phyloP scores from a whole-genome alignment of 2,329 filamentous ascomycete species.

The Didymella segeticola region DNA sequence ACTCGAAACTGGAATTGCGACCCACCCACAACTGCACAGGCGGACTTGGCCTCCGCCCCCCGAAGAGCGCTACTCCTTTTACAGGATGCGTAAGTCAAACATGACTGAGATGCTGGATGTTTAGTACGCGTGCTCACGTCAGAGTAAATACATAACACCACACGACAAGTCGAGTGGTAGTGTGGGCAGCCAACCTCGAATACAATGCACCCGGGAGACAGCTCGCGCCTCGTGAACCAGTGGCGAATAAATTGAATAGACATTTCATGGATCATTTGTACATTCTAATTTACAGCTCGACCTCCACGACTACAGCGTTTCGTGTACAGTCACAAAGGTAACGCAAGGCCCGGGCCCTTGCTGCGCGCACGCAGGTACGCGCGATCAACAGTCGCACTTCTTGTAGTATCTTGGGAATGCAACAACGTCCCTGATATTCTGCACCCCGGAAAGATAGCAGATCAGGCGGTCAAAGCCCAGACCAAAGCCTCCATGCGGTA shows the following conservation, averaged over 20 bases:
- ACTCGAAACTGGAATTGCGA: conserved; percentile 1
- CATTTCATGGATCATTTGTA: background rate
- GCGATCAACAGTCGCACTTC: conserved; percentile 58
- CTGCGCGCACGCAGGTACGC: conserved; percentile 3
- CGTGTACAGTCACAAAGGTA: background rate
- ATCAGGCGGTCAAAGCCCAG: conserved; percentile 87
- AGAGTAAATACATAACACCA: too few relatives aligned
- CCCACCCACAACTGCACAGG: conserved; percentile 1
- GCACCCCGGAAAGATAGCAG: conserved; percentile 80
- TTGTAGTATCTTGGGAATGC: conserved; percentile 79
- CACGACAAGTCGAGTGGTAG: too few relatives aligned
- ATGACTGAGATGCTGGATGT: too few relatives aligned
- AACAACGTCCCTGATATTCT: conserved; percentile 83
- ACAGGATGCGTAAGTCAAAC: too few relatives aligned
- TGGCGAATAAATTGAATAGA: background rate
- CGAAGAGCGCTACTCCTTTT: too few relatives aligned
- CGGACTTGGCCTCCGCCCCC: background rate
- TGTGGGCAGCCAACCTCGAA: too few relatives aligned
- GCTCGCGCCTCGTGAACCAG: too few relatives aligned
- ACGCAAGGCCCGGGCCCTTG: conserved; percentile 3
- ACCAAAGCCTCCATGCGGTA: conserved; percentile 90
- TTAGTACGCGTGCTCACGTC: too few relatives aligned
- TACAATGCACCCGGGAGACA: too few relatives aligned
- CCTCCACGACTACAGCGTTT: background rate
- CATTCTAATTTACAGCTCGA: conserved; percentile 1